phyloP scores from a whole-genome alignment of 2,329 filamentous ascomycete genomes.

The Neocucurbitaria cava region DNA sequence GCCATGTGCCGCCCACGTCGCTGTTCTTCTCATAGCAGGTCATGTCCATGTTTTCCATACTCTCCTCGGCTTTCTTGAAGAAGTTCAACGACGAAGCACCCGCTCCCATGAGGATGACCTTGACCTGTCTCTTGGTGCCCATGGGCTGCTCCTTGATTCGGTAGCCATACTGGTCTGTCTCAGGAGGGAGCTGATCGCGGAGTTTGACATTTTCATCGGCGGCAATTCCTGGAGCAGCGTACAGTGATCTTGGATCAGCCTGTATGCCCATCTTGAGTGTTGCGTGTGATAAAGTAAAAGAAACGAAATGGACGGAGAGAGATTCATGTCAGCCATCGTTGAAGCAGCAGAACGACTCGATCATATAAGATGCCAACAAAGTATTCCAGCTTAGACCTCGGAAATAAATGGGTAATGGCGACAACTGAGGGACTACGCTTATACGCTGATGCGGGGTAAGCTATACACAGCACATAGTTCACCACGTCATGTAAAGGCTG shows the following conservation, averaged over 20 bases:
- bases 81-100: slow-evolving; percentile 53
- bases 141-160: slow-evolving; percentile 53
- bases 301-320: background rate
- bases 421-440: slow-evolving; percentile 1
- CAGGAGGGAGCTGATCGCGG: slow-evolving; percentile 41
- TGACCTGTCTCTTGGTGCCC: slow-evolving; percentile 50
- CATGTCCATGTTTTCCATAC: slow-evolving; percentile 51
- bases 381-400: slow-evolving; percentile 17
- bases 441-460: slow-evolving; percentile 17
- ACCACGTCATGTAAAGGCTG: slow-evolving; percentile 1
- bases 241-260: slow-evolving; percentile 25
- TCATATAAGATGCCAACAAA: background rate
- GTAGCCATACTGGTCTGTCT: slow-evolving; percentile 51
- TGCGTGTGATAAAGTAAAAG: background rate
- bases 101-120: slow-evolving; percentile 53
- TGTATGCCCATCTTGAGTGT: slow-evolving; percentile 22
- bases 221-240: slow-evolving; percentile 26
- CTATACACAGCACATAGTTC: background rate
- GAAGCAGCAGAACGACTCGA: background rate
- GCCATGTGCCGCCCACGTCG: slow-evolving; percentile 52
- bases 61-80: slow-evolving; percentile 53
- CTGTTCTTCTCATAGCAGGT: slow-evolving; percentile 52
- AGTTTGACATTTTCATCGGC: slow-evolving; percentile 32
- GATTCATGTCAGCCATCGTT: background rate
- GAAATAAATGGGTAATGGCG: slow-evolving; percentile 15